Conservation (phyloP, 139 green algal species). For the Tetraselmis chui region DNA sequence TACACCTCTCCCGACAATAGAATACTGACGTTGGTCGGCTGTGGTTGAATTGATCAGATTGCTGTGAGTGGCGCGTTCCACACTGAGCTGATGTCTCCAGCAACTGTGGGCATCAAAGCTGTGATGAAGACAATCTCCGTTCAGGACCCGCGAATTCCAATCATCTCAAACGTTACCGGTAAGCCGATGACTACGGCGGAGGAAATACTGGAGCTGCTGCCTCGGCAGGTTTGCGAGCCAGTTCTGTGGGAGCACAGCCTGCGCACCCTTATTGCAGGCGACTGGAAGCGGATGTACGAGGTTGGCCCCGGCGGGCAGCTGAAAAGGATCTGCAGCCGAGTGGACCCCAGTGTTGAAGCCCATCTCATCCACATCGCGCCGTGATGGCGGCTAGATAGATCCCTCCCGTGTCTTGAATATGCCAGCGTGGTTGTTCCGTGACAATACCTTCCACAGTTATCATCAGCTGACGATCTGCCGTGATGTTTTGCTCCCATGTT, state of each 20-base stretch:
- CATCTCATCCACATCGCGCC: neutral
- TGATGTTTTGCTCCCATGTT: too few species aligned
- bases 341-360: constrained; percentile 38
- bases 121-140: neutral
- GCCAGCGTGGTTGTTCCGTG: too few species aligned
- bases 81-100: constrained; percentile 77
- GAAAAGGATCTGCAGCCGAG: constrained; percentile 87
- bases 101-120: constrained; percentile 29
- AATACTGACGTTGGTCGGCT: too few species aligned
- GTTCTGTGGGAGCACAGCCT: constrained; percentile 34
- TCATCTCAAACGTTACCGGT: constrained; percentile 35
- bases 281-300: constrained; percentile 72
- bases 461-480: too few species aligned
- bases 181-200: constrained; percentile 4
- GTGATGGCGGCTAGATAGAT: too few species aligned
- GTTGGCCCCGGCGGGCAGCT: constrained; percentile 84
- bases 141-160: constrained; percentile 22
- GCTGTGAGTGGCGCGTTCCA: constrained; percentile 89
- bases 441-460: too few species aligned
- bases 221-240: constrained; percentile 31
- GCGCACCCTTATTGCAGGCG: neutral
- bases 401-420: too few species aligned
- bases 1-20: too few species aligned
- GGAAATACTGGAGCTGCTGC: constrained; percentile 2
- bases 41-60: constrained; percentile 9